Percentiles rank a stretch among this genome's conserved stretches.
phyloP scores from a whole-genome alignment of 495 filamentous ascomycete species.

The Niebla homalea region DNA sequence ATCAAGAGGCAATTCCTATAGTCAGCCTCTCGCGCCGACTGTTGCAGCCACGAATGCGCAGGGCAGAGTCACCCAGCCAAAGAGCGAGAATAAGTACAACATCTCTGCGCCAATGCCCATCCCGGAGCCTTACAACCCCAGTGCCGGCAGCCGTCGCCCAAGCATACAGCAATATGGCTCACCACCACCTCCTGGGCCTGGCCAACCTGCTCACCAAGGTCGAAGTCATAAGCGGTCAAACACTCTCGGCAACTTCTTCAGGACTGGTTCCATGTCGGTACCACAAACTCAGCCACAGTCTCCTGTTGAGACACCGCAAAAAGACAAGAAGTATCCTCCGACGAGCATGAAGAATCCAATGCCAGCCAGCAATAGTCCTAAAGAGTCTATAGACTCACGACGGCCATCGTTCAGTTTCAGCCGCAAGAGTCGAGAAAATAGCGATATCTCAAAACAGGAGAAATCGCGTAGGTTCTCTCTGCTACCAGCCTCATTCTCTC shows the following conservation, averaged over 20 bases:
- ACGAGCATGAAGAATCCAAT: slow-evolving; percentile 61
- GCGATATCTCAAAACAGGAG: slow-evolving; percentile 34
- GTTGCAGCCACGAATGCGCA: slow-evolving; percentile 84
- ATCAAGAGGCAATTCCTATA: slow-evolving; percentile 71
- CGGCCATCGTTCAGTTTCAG: slow-evolving; percentile 64
- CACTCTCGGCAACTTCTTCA: slow-evolving; percentile 73
- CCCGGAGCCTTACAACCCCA: slow-evolving; percentile 26
- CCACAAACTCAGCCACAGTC: slow-evolving; percentile 28
- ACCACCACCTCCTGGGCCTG: slow-evolving; percentile 29
- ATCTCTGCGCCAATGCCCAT: slow-evolving; percentile 61
- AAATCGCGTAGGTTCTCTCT: slow-evolving; percentile 62
- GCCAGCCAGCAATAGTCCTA: slow-evolving; percentile 37
- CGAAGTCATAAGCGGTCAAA: slow-evolving; percentile 86
- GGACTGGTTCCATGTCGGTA: slow-evolving; percentile 67
- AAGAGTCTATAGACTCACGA: slow-evolving; percentile 68
- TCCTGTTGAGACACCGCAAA: slow-evolving; percentile 21
- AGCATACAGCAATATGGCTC: slow-evolving; percentile 35
- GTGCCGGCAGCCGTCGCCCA: slow-evolving; percentile 41
- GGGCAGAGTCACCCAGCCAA: slow-evolving; percentile 80
- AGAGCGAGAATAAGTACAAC: slow-evolving; percentile 54
- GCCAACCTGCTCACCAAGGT: slow-evolving; percentile 31
- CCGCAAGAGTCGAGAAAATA: slow-evolving; percentile 53
- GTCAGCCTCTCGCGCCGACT: slow-evolving; percentile 74
- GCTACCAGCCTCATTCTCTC: slow-evolving; percentile 61
- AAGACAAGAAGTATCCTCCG: slow-evolving; percentile 50